Evolutionary conservation across 1,284 basidiomycete genomes (phyloP), one percentile per base, ranked within the genome.

Genomic region (Cerioporus squamosus): DNA sequence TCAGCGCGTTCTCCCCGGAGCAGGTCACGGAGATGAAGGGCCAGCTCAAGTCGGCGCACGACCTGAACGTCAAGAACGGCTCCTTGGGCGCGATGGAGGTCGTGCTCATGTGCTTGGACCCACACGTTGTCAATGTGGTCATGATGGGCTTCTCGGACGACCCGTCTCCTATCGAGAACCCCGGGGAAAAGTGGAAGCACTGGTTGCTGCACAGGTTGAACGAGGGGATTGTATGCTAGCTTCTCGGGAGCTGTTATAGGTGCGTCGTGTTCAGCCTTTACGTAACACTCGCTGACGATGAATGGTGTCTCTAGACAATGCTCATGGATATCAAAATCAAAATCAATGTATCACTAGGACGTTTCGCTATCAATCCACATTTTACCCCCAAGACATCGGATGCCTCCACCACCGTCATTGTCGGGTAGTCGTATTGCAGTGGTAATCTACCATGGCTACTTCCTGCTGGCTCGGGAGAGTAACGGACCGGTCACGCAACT

Each of bases 61-160:
- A 66, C 2, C 49, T 61, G 43, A 62, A 64, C 42, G 49, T 55
- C 22, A 26, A 50, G 48, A 59, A 57, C 40, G 64, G 64, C 12
- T 45, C 53, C 18, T 33, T 60, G 29, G 64, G 62, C 23, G 63
- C 64, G 43, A 57, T 67, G 57, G 60, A 60, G 42, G 63, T 65
- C 29, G 47, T 65, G 44, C 43, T 68, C 29, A 49, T 58, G 51
- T 60, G 61, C 51, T 39, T 64, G 14, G 65, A 67, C 26, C 46
- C 51, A 40, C 44, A 45, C 20, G 58, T 65, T 6, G 47, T 56
- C 44, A 68, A 65, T 44, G 59, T 65, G 39, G 64, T 61, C 38
- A 65, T 67, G 42, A 64, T 70, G 40, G 62, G 67, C 43, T 66
- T 68, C 52, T 53, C 51, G 39, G 55, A 53, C 56, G 55, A 54